Percentiles rank a stretch among this genome's conserved stretches.
Conservation (phyloP, 495 filamentous ascomycete species). For the Xylaria palmicola region DNA sequence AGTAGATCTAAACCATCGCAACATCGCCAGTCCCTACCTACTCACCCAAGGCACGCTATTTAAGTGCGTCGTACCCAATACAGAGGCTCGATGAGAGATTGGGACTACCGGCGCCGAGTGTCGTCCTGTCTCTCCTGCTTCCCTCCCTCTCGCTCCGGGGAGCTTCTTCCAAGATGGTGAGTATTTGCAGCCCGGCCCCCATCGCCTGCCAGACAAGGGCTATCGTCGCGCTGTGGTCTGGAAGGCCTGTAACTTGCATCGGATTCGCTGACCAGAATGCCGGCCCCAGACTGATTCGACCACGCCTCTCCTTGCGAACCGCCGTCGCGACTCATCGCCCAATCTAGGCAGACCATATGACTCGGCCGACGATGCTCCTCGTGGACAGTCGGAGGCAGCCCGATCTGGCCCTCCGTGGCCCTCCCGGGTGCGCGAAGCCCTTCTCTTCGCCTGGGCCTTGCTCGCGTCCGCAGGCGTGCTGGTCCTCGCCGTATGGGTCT, state of each 20-base stretch:
- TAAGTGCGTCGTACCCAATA: not conserved
- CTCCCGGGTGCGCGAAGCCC: slow-evolving; percentile 52
- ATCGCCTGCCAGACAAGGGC: no score
- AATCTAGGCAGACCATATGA: slow-evolving; percentile 10
- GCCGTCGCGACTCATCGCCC: slow-evolving; percentile 17
- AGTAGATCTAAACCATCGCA: no score
- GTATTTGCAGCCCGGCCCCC: not conserved
- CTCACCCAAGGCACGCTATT: no score
- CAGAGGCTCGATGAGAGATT: not conserved
- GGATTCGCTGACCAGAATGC: not conserved
- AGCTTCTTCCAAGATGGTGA: not conserved
- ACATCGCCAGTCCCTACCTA: no score
- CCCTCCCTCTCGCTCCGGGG: not conserved
- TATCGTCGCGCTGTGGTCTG: no score
- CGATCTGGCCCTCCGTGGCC: slow-evolving; percentile 23
- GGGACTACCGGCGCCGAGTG: not conserved
- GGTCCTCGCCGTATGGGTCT: slow-evolving; percentile 70
- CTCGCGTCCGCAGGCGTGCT: slow-evolving; percentile 80
- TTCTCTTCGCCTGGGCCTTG: slow-evolving; percentile 82
- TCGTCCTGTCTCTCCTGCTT: not conserved
- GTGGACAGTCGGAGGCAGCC: slow-evolving; percentile 22
- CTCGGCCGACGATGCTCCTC: slow-evolving; percentile 23
- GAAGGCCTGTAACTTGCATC: not conserved
- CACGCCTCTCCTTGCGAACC: slow-evolving; percentile 26
- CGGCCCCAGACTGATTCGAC: slow-evolving; percentile 11